A percentile compares a stretch with the other conserved stretches of the same genome.
Conservation (phyloP, 306 rosid species). For the Medicago truncatula region DNA sequence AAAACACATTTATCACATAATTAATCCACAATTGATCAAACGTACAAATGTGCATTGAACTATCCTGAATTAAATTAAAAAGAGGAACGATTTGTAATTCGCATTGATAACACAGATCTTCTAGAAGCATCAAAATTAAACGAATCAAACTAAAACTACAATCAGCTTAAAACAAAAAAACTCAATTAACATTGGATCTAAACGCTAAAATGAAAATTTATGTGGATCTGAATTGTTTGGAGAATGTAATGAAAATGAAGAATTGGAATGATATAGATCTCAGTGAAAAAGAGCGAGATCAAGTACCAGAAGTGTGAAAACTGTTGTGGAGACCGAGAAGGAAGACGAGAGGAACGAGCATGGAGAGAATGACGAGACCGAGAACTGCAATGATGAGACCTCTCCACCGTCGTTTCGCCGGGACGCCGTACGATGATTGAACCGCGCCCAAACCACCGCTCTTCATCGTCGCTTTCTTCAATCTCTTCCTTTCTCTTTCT, state of each 20-base stretch:
- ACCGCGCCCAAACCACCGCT: slow-evolving; percentile 62
- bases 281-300: slow-evolving; percentile 34
- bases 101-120: slow-evolving; percentile 28
- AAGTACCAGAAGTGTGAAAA: slow-evolving; percentile 77
- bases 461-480: slow-evolving; percentile 53
- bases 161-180: slow-evolving; percentile 9
- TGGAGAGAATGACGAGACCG: slow-evolving; percentile 87
- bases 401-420: slow-evolving; percentile 85
- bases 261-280: slow-evolving; percentile 57
- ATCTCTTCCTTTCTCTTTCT: slow-evolving; percentile 1
- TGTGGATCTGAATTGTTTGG: slow-evolving; percentile 34
- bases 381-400: slow-evolving; percentile 86
- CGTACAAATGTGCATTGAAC: slow-evolving; percentile 25
- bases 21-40: neutral
- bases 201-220: neutral
- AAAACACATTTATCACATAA: slow-evolving; percentile 26
- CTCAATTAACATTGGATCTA: slow-evolving; percentile 39
- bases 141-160: neutral
- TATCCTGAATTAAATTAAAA: neutral
- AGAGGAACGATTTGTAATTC: neutral
- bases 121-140: slow-evolving; percentile 9
- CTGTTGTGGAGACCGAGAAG: slow-evolving; percentile 94
- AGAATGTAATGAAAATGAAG: slow-evolving; percentile 22
- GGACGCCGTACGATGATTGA: slow-evolving; percentile 61
- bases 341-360: slow-evolving; percentile 96